Conservation (phyloP, 2,329 filamentous ascomycete genomes). For the Epichloe brachyelytri region DNA sequence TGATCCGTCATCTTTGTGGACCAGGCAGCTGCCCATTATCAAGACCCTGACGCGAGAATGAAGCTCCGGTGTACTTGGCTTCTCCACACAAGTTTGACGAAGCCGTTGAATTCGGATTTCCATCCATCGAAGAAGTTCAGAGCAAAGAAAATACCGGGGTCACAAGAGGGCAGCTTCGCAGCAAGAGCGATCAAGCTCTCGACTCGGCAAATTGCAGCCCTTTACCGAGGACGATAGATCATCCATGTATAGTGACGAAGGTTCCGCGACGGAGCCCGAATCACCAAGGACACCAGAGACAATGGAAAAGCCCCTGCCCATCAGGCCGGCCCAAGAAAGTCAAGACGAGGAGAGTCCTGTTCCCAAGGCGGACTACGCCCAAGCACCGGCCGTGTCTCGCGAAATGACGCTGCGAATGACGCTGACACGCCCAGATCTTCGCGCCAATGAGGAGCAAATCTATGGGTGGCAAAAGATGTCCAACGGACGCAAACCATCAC, state of each 20-base stretch:
- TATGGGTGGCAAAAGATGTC: slow-evolving; percentile 50
- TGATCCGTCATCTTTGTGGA: slow-evolving; percentile 37
- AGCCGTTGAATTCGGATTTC: slow-evolving; percentile 86
- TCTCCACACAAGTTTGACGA: slow-evolving; percentile 94
- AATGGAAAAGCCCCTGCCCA: slow-evolving; percentile 25
- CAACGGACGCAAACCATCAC: slow-evolving; percentile 34
- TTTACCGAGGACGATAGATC: slow-evolving; percentile 46
- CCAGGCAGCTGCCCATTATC: slow-evolving; percentile 67
- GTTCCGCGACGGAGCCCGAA: slow-evolving; percentile 43
- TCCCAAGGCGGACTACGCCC: slow-evolving; percentile 30
- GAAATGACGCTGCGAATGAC: slow-evolving; percentile 98
- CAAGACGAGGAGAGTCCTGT: slow-evolving; percentile 13
- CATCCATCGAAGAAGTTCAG: slow-evolving; percentile 40
- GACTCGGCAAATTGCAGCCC: slow-evolving; percentile 39
- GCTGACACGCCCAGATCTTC: slow-evolving; percentile 75
- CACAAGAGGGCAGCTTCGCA: slow-evolving; percentile 13
- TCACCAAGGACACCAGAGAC: slow-evolving; percentile 44
- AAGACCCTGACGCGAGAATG: slow-evolving; percentile 75
- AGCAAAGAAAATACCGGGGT: slow-evolving; percentile 16
- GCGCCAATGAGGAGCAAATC: slow-evolving; percentile 58
- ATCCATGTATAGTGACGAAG: slow-evolving; percentile 42
- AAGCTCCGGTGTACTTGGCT: slow-evolving; percentile 79
- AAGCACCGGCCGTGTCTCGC: slow-evolving; percentile 44
- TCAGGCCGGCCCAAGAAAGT: slow-evolving; percentile 14
- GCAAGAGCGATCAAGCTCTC: slow-evolving; percentile 18